phyloP scores from a whole-genome alignment of 805 yeast species.

The Monosporozyma aerobia region DNA sequence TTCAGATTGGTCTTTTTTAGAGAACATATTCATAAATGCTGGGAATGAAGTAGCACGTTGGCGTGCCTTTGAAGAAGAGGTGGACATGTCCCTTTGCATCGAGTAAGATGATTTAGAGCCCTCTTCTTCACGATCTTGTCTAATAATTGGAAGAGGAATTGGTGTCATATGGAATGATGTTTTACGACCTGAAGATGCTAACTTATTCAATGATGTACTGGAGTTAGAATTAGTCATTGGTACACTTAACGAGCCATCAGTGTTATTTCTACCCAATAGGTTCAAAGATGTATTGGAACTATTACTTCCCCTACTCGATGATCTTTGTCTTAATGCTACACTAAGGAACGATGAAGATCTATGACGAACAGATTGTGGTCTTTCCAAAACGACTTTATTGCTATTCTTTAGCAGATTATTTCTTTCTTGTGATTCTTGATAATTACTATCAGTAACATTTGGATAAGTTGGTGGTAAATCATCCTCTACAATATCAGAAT shows the following conservation, averaged over 20 bases:
- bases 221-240: conserved; percentile 2
- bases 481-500: conserved; percentile 36
- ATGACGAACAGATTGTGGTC: conserved; percentile 23
- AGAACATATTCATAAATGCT: conserved; percentile 1
- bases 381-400: conserved; percentile 11
- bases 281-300: conserved; percentile 20
- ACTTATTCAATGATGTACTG: conserved; percentile 9
- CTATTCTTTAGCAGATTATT: neutral
- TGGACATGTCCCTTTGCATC: neutral
- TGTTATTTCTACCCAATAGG: conserved; percentile 9
- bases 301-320: conserved; percentile 19
- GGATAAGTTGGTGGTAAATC: conserved; percentile 66
- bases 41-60: conserved; percentile 4
- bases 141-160: neutral
- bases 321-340: conserved; percentile 5
- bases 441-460: neutral
- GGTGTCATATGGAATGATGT: conserved; percentile 27
- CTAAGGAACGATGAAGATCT: conserved; percentile 19
- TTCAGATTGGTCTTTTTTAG: conserved; percentile 1
- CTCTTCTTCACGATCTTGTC: neutral
- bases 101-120: neutral
- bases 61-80: neutral
- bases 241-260: conserved; percentile 8
- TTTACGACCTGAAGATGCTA: conserved; percentile 14
- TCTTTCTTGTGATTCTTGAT: neutral